A percentile compares a stretch with the other conserved stretches of the same genome.
Evolutionary conservation across 2,329 filamentous ascomycete genomes (phyloP).

Genomic region (Ciborinia camelliae): DNA sequence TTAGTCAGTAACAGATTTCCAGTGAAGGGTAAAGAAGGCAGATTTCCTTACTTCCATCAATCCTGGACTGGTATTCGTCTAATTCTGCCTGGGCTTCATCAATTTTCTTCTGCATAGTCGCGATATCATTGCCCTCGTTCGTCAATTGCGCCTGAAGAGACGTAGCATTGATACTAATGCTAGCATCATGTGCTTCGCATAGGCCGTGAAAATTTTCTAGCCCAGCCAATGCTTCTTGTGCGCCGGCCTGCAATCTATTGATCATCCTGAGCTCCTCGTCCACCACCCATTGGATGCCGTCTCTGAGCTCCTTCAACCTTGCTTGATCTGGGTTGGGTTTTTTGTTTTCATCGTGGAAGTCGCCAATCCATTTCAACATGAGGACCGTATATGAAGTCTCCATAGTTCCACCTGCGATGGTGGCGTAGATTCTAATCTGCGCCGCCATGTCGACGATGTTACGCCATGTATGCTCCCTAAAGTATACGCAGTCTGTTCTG

Average conservation of each 20-base stretch:
- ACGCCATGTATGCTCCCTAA: constrained; percentile 1
- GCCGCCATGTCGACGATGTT: constrained; percentile 1
- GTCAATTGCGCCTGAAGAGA: neutral
- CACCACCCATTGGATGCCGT: neutral
- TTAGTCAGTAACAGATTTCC: neutral
- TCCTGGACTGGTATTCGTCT: neutral
- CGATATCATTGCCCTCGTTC: neutral
- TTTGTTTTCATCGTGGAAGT: neutral
- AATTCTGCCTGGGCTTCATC: neutral
- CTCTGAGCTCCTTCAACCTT: neutral
- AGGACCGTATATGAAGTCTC: constrained; percentile 5
- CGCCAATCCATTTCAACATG: constrained; percentile 4
- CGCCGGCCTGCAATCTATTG: neutral
- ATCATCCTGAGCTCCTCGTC: constrained; percentile 3
- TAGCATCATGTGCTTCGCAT: neutral
- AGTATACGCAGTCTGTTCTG: constrained; percentile 3
- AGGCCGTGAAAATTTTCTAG: neutral
- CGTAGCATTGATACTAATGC: neutral
- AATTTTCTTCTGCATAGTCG: constrained; percentile 2
- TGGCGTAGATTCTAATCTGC: constrained; percentile 4
- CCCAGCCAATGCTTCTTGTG: neutral
- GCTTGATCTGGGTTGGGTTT: neutral
- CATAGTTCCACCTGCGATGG: constrained; percentile 2
- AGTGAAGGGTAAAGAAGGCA: neutral
- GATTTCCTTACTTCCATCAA: constrained; percentile 6